phyloP scores from a whole-genome alignment of 2,329 filamentous ascomycete genomes.

The Calonectria pseudoreteaudii region DNA sequence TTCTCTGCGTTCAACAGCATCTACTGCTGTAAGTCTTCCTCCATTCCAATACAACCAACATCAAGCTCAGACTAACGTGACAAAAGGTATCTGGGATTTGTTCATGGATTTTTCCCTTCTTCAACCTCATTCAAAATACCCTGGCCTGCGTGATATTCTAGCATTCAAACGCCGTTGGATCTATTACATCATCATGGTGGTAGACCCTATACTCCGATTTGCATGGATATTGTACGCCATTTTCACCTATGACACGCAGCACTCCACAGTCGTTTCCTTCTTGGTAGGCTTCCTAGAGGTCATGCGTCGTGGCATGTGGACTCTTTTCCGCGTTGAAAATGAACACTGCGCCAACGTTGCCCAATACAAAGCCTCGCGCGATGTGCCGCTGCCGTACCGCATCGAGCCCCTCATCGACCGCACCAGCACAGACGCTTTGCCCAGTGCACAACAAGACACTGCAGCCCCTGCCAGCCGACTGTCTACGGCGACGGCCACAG shows the following conservation, averaged over 20 bases:
- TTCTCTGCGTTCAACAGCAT: constrained; percentile 86
- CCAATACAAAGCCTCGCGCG: constrained; percentile 88
- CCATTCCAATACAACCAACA: neutral
- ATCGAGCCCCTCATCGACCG: constrained; percentile 62
- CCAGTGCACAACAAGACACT: constrained; percentile 24
- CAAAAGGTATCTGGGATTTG: constrained; percentile 85
- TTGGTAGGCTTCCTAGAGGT: constrained; percentile 83
- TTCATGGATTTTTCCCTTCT: constrained; percentile 97
- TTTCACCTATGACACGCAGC: constrained; percentile 82
- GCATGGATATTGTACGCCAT: constrained; percentile 96
- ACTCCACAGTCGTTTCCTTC: constrained; percentile 86
- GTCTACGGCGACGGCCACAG: constrained; percentile 25
- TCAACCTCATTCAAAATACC: constrained; percentile 77
- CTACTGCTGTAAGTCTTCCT: constrained; percentile 76
- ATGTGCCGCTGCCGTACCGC: constrained; percentile 87
- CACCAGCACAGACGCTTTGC: constrained; percentile 49
- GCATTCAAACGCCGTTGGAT: constrained; percentile 83
- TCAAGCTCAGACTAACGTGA: neutral
- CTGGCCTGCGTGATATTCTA: constrained; percentile 79
- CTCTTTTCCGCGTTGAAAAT: constrained; percentile 94
- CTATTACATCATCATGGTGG: constrained; percentile 87
- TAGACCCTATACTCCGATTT: constrained; percentile 89
- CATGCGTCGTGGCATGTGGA: constrained; percentile 89
- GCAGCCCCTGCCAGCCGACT: constrained; percentile 19
- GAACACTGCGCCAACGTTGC: constrained; percentile 95